Base-by-base conservation (phyloP, 108 stramenopile species). In the Pseudonitzschia pungens region DNA sequence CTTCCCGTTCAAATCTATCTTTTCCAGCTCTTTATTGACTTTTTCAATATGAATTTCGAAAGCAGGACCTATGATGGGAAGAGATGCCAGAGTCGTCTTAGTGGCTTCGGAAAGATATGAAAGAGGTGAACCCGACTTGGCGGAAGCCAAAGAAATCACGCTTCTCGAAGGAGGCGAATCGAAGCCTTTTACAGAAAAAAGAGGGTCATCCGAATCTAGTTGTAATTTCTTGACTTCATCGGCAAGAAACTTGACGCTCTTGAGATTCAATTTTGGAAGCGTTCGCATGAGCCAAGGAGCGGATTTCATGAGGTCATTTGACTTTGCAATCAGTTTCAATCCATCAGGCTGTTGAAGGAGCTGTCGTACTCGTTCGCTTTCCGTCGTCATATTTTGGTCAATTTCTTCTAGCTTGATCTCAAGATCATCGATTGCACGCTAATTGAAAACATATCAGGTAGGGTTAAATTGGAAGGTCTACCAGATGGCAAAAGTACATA, bases 201-300 rank as follows among this genome's bases (percentile, higher is more conserved):
- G 50, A 58, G 74, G 57, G 50, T 79, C 75, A 52, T 65, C 70
- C 16, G 28, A 22, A 9, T 68, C 20, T 24, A 83, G 29, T 6
- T 60, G n/a, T 18, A 86, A 41, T 7, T 20, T 27, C 28, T 69
- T 45, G 28, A 76, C 15, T 9, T 50, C 24, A 0, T 72, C 32
- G 31, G 58, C 41, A 28, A 87, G 50, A 14, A 26, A 20, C 32
- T 71, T 64, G 33, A 82, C 18, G 48, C 75, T 43, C 7, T 76
- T 31, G 16, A 64, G 40, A 18, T 52, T 58, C 83, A 77, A 72
- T 44, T 71, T 29, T 7, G 74, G 12, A 20, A 80, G 54, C 0
- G 70, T 79, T 58, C 48, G 63, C 67, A 77, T 68, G 11, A 84
- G 41, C 86, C 86, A 87, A 9, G 86, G 86, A 15, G 72, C 78